Percentiles rank a stretch among this genome's conserved stretches.
Evolutionary conservation across 2,329 filamentous ascomycete genomes (phyloP).

Genomic region (Cladosporium phlei): DNA sequence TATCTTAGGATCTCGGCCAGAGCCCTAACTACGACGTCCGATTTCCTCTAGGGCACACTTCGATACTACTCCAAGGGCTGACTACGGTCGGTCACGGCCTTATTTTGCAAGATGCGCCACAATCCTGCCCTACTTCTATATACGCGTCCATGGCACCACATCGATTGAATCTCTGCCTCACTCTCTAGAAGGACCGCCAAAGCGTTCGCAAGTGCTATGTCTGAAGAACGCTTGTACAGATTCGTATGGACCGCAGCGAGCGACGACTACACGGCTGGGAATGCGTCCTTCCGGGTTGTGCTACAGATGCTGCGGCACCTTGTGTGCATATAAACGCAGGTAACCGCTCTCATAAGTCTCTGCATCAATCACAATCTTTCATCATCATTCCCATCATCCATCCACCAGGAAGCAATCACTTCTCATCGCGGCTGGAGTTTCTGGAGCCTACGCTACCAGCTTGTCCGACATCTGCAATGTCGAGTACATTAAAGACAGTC

Average conservation of each 20-base stretch:
- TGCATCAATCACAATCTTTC: neutral
- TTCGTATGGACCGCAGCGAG: neutral
- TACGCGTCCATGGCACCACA: constrained; percentile 2
- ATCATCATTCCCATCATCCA: neutral
- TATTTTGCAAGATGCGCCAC: neutral
- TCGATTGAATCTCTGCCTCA: neutral
- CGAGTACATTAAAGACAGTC: constrained; percentile 4
- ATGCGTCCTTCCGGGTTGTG: neutral
- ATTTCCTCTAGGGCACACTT: neutral
- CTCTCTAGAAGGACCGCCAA: neutral
- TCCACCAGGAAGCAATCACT: neutral
- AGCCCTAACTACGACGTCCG: neutral
- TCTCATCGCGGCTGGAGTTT: neutral
- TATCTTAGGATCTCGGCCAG: neutral
- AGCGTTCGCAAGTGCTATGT: neutral
- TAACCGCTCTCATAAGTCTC: neutral
- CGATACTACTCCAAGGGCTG: neutral
- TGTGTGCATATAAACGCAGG: neutral
- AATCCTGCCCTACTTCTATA: neutral
- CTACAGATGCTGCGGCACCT: no score
- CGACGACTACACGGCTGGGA: neutral
- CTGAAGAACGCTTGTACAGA: neutral
- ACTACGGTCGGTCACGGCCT: neutral
- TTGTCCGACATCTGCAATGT: constrained; percentile 11
- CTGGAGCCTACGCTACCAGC: neutral